phyloP scores from a whole-genome alignment of 2,329 filamentous ascomycete species.

The Sarocladiaceae sp. region DNA sequence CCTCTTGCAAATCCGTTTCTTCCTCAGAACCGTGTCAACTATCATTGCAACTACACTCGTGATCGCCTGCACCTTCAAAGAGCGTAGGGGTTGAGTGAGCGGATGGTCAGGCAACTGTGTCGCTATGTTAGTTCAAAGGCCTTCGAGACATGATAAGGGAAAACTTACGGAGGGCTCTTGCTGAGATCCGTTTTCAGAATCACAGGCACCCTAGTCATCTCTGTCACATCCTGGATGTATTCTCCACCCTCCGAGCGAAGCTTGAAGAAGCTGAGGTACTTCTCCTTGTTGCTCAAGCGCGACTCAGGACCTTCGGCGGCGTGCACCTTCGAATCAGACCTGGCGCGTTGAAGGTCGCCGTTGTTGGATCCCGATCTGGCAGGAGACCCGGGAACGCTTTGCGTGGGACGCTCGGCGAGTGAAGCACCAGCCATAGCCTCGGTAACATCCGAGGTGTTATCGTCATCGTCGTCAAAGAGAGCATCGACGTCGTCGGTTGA shows the following conservation, averaged over 20 bases:
- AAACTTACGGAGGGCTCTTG: conserved; percentile 97
- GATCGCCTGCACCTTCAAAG: no score
- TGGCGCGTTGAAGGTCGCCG: conserved; percentile 75
- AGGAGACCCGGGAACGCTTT: conserved; percentile 92
- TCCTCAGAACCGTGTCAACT: no score
- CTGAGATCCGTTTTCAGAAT: conserved; percentile 96
- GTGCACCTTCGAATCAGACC: conserved; percentile 89
- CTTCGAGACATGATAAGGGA: not conserved
- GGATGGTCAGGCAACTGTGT: conserved; percentile 73
- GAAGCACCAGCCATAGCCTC: conserved; percentile 90
- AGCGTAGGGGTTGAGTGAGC: conserved; percentile 76
- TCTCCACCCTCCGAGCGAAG: conserved; percentile 89
- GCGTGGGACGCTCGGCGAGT: conserved; percentile 81
- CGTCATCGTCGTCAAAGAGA: conserved; percentile 92
- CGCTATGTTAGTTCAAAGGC: conserved; percentile 18
- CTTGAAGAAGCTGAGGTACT: conserved; percentile 86
- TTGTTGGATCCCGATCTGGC: conserved; percentile 66
- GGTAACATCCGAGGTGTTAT: conserved; percentile 82
- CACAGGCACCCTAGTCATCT: conserved; percentile 97
- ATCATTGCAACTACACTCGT: no score
- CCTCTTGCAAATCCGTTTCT: conserved; percentile 1
- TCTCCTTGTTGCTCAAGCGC: conserved; percentile 89
- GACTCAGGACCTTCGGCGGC: conserved; percentile 70
- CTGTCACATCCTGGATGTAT: conserved; percentile 95
- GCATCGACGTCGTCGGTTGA: conserved; percentile 90